These are phyloP conservation scores for Populus hybrid DNA, from an alignment of 441 rosid species.

Conservation along the genomic window DNA sequence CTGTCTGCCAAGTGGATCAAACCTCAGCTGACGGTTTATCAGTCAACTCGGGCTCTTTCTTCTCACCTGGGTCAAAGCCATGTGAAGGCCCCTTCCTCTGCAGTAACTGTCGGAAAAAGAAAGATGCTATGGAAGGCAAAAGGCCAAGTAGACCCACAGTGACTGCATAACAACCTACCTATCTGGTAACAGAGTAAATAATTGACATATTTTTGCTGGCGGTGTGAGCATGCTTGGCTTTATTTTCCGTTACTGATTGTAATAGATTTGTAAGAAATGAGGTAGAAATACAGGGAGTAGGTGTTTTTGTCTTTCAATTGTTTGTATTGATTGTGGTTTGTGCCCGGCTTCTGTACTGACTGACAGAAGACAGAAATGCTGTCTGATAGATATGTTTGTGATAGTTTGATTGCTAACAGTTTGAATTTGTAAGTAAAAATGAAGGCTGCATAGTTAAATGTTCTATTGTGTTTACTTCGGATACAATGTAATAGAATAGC, in stretches of 20 bases:
- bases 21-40: slow-evolving; percentile 52
- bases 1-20: slow-evolving; percentile 92
- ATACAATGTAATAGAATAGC: slow-evolving; percentile 6
- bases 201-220: slow-evolving; percentile 37
- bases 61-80: slow-evolving; percentile 69
- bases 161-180: slow-evolving; percentile 32
- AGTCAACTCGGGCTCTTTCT: slow-evolving; percentile 50
- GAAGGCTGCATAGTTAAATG: slow-evolving; percentile 28
- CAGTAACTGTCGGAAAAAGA: slow-evolving; percentile 72
- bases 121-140: slow-evolving; percentile 99
- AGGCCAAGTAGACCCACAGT: slow-evolving; percentile 55
- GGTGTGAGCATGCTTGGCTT: slow-evolving; percentile 44
- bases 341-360: slow-evolving; percentile 42
- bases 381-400: slow-evolving; percentile 38
- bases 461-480: not conserved
- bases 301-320: slow-evolving; percentile 26
- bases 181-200: slow-evolving; percentile 45
- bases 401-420: slow-evolving; percentile 51
- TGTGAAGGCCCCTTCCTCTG: slow-evolving; percentile 97
- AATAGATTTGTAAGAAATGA: slow-evolving; percentile 43
- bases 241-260: slow-evolving; percentile 31
- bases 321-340: slow-evolving; percentile 34
- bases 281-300: slow-evolving; percentile 39
- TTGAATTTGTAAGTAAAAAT: slow-evolving; percentile 49
- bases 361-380: slow-evolving; percentile 25